phyloP scores from a whole-genome alignment of 768 basidiomycete species.

The Boletus barrowsii region DNA sequence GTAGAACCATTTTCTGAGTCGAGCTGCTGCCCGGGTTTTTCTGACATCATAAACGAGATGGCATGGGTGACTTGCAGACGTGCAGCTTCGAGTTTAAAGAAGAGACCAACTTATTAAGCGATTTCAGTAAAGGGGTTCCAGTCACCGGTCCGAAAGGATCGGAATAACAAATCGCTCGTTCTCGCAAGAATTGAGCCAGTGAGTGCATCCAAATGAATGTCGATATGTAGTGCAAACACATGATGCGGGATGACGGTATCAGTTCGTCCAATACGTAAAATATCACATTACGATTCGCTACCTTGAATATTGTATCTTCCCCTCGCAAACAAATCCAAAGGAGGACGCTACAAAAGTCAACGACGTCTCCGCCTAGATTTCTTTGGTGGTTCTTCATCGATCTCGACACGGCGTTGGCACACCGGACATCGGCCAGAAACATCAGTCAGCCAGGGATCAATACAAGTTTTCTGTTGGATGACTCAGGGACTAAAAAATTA shows the following conservation, averaged over 20 bases:
- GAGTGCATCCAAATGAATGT: conserved; percentile 21
- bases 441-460: conserved; percentile 86
- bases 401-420: conserved; percentile 74
- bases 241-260: conserved; percentile 19
- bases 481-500: not conserved
- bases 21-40: not conserved
- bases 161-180: not conserved
- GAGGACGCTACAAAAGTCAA: conserved; percentile 10
- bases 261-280: conserved; percentile 29
- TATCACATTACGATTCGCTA: conserved; percentile 30
- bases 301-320: conserved; percentile 27
- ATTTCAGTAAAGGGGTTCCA: not conserved
- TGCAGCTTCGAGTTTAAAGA: not conserved
- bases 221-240: conserved; percentile 22
- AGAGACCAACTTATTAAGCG: conserved; percentile 20
- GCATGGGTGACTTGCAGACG: not conserved
- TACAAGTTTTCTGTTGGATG: conserved; percentile 66
- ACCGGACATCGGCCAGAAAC: conserved; percentile 87
- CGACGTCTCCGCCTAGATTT: conserved; percentile 27
- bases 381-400: conserved; percentile 37
- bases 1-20: not conserved
- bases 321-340: conserved; percentile 5
- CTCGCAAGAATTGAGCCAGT: not conserved
- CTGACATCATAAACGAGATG: conserved; percentile 1
- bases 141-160: not conserved